Percentiles rank a stretch among this genome's conserved stretches.
phyloP scores from a whole-genome alignment of 768 basidiomycete genomes.

The Trametes cingulata region DNA sequence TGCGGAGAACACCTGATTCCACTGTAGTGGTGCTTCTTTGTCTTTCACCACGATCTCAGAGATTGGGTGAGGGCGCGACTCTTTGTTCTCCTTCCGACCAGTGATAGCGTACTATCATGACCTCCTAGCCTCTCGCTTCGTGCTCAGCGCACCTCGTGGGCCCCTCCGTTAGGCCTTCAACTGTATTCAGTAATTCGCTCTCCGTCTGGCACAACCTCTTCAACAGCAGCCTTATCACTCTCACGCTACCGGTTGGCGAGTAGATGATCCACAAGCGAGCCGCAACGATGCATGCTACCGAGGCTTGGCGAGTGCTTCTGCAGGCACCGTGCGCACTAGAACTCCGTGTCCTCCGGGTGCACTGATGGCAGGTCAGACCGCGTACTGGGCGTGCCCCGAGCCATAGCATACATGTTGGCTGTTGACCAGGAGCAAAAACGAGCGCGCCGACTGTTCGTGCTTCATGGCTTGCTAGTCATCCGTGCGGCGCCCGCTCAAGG shows the following conservation, averaged over 20 bases:
- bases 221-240: neutral
- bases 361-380: neutral
- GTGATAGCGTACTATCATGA: neutral
- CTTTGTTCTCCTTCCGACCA: neutral
- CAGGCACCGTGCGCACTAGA: constrained; percentile 11
- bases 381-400: neutral
- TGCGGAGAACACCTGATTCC: neutral
- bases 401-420: no score
- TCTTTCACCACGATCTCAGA: neutral
- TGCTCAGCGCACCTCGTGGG: no score
- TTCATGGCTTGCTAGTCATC: no score
- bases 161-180: neutral
- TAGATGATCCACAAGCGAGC: constrained; percentile 2
- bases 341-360: neutral
- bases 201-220: neutral
- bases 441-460: no score
- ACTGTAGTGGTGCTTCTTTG: neutral
- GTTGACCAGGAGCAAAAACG: no score
- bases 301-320: constrained; percentile 8
- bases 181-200: neutral
- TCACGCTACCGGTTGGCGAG: constrained; percentile 16
- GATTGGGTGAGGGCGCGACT: neutral
- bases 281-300: constrained; percentile 7
- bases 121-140: no score
- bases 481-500: no score